Evolutionary conservation across 257 asterid genomes (phyloP).

Genomic region (Nicotiana attenuata): DNA sequence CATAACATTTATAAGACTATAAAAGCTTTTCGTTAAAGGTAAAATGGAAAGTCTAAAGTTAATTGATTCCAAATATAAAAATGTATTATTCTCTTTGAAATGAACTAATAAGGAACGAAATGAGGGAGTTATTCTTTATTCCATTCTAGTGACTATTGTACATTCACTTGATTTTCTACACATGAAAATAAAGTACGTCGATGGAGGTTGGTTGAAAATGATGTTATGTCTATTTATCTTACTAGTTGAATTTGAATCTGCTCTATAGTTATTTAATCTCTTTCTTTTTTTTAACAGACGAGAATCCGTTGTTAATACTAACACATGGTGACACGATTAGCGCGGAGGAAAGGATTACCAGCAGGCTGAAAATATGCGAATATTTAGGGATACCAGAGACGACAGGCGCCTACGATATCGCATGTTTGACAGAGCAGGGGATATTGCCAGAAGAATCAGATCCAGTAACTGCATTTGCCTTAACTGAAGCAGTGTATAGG

Average conservation of each 20-base stretch:
- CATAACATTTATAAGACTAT: no score
- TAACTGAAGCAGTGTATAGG: slow-evolving; percentile 53
- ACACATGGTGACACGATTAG: slow-evolving; percentile 56
- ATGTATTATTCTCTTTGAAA: no score
- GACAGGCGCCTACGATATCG: slow-evolving; percentile 58
- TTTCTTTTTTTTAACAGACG: slow-evolving; percentile 33
- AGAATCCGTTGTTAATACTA: slow-evolving; percentile 51
- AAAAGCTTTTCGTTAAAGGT: no score
- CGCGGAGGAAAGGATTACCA: slow-evolving; percentile 43
- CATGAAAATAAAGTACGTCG: neutral
- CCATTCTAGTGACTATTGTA: no score
- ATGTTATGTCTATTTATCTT: neutral
- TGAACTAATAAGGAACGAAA: no score
- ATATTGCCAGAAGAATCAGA: slow-evolving; percentile 52
- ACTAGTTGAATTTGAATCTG: neutral
- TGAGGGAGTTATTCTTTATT: no score
- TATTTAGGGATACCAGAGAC: slow-evolving; percentile 50
- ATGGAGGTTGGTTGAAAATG: no score
- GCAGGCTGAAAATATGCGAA: slow-evolving; percentile 43
- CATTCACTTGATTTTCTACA: no score
- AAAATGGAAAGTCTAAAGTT: no score
- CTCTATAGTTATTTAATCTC: neutral
- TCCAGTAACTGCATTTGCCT: slow-evolving; percentile 50
- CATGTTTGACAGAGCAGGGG: slow-evolving; percentile 60
- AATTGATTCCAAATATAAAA: no score